Conservation (phyloP, 1,284 basidiomycete genomes). For the Trichosporon sp. region DNA sequence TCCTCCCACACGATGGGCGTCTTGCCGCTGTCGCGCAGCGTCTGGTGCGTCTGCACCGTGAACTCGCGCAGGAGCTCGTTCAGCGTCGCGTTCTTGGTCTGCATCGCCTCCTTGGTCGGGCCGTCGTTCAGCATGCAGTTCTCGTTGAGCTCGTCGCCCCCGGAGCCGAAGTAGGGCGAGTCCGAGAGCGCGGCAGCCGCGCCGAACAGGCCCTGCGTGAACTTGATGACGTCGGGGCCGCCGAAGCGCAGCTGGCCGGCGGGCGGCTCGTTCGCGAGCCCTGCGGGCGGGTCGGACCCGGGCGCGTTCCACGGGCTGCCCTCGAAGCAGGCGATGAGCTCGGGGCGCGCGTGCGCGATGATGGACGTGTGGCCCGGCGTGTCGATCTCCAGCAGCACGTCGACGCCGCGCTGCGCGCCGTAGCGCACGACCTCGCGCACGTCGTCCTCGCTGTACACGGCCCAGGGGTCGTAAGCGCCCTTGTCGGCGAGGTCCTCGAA, state of each 20-base stretch:
- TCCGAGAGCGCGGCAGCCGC: constrained; percentile 23
- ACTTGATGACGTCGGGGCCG: constrained; percentile 52
- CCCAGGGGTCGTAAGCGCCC: constrained; percentile 63
- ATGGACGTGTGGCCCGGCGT: constrained; percentile 64
- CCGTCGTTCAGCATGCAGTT: constrained; percentile 63
- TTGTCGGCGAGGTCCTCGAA: constrained; percentile 60
- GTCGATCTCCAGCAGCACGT: constrained; percentile 70
- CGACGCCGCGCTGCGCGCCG: constrained; percentile 73
- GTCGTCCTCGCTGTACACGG: constrained; percentile 61
- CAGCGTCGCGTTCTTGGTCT: constrained; percentile 56
- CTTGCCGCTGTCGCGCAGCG: constrained; percentile 54
- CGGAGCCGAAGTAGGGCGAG: constrained; percentile 64
- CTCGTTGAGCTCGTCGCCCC: constrained; percentile 75
- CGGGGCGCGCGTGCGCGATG: constrained; percentile 63
- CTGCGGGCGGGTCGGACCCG: background rate
- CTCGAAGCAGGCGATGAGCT: constrained; percentile 67
- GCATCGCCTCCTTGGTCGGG: constrained; percentile 57
- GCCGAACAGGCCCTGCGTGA: constrained; percentile 54
- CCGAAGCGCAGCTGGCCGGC: constrained; percentile 74
- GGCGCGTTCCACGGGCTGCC: constrained; percentile 57
- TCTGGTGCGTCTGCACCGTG: constrained; percentile 56
- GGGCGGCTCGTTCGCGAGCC: constrained; percentile 59
- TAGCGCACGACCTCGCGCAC: constrained; percentile 64
- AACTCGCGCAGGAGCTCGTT: constrained; percentile 63
- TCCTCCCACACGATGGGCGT: constrained; percentile 67